These are phyloP conservation scores for Epichloe hybrida DNA, from an alignment of 2,329 filamentous ascomycete genomes.

Conservation along the genomic window DNA sequence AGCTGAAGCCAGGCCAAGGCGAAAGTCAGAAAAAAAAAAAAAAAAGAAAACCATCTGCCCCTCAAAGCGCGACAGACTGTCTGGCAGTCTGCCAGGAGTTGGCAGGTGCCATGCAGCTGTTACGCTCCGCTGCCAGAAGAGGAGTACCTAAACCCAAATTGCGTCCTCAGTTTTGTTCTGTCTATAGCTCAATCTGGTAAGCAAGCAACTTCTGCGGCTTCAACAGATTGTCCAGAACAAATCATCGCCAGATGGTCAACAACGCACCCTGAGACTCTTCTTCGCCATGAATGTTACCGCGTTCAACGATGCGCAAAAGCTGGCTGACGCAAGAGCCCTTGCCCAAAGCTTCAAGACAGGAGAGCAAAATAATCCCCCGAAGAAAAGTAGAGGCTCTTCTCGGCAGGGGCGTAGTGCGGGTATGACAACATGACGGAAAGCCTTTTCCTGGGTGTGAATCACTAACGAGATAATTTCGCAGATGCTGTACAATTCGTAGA, in stretches of 20 bases:
- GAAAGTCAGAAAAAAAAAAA: background rate
- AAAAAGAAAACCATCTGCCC: no score
- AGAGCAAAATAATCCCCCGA: background rate
- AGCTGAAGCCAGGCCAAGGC: no score
- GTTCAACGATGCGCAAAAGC: slow-evolving; percentile 13
- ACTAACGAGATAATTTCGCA: background rate
- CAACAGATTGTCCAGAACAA: background rate
- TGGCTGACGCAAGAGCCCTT: slow-evolving; percentile 16
- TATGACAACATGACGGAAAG: background rate
- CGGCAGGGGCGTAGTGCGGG: background rate
- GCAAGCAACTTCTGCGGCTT: background rate
- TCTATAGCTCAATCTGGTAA: background rate
- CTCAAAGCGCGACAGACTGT: background rate
- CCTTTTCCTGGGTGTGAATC: background rate
- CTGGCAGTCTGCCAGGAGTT: background rate
- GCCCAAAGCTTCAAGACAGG: slow-evolving; percentile 13
- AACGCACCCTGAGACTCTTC: background rate
- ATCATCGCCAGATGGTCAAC: background rate
- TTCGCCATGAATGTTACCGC: slow-evolving; percentile 8
- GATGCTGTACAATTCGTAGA: background rate
- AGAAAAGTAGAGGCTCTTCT: background rate
- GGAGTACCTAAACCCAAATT: background rate
- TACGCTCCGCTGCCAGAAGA: background rate
- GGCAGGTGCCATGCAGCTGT: slow-evolving; percentile 6
- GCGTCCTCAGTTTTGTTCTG: background rate